Percentiles rank a stretch among this genome's conserved stretches.
These are phyloP conservation scores for Populus tremula DNA, from an alignment of 345 rosid genomes.

Conservation along the genomic window DNA sequence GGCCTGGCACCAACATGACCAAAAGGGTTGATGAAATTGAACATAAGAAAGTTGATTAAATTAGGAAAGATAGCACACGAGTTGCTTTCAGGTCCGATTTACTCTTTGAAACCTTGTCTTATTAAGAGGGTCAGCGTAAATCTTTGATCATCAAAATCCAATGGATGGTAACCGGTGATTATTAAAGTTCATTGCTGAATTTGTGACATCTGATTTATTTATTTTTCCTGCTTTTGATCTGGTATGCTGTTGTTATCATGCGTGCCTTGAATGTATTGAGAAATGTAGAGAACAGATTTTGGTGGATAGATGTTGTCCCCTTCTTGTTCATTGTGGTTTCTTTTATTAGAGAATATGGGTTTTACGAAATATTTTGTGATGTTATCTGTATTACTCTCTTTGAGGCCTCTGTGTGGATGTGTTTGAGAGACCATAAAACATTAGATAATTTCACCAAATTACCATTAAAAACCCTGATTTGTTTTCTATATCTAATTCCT, in stretches of 20 bases:
- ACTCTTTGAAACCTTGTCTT: background rate
- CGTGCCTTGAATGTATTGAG: background rate
- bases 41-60: no score
- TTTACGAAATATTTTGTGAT: background rate
- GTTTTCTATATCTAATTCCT: background rate
- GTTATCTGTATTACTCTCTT: background rate
- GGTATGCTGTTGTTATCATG: background rate
- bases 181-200: background rate
- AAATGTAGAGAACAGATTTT: background rate
- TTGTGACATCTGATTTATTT: background rate
- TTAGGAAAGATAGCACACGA: background rate
- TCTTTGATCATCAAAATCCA: conserved; percentile 2
- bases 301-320: background rate
- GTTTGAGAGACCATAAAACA: background rate
- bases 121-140: background rate
- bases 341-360: background rate
- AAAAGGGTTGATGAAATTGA: background rate
- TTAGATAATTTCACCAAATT: background rate
- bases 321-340: conserved; percentile 1
- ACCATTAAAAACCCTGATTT: background rate
- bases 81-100: conserved; percentile 1
- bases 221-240: background rate
- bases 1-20: background rate
- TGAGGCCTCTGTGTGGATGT: background rate
- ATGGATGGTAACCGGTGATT: background rate